Base-by-base conservation (phyloP, 257 asterid genomes). In the Osmanthus fragrans region DNA sequence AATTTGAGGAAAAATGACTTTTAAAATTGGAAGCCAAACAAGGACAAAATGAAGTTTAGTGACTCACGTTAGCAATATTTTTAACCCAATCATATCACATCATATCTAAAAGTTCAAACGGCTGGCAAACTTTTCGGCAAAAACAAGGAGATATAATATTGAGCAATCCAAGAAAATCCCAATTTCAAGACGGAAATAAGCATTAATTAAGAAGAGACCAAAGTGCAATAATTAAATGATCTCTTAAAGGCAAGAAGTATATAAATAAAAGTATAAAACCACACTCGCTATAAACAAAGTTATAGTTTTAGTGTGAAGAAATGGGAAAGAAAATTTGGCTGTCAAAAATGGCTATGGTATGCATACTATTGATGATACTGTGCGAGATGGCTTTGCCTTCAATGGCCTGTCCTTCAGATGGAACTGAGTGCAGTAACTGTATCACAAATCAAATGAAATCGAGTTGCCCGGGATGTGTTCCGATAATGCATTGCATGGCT, bases 401-500 rank as follows among this genome's bases (percentile, higher is more conserved):
- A 49, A 16, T n/a, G 27, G 92, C 87, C 1, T 91, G 98, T 70
- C 79, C 90, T 27, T 49, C 90, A 0, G 90, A 84, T 65, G 86
- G 89, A n/a, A 78, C 82, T 6, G 82, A 79, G 6, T 94, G 98
- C 84, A 58, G 91, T 71, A 82, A 64, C 65, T 94, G 97, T 82
- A 86, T 94, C 56, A 65, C 70, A 3, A 82, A 84, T 51, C 90
- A 77, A 70, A 82, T 91, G 89, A 87, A 86, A 67, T 18, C 73
- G 16, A 88, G 83, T 33, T 94, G 98, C 85, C 97, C 97, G 0
- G 85, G 86, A 10, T 94, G 98, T 27, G 88, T 72, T 5, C 81
- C 92, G 0, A 85, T 83, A 39, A 87, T 94, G 94, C 89, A 86
- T 15, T 94, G 98, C 89, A 86, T 87, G 96, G 89, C 90, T 11